These are phyloP conservation scores for Colletotrichum brevisporum DNA, from an alignment of 2,329 filamentous ascomycete genomes.

Conservation along the genomic window DNA sequence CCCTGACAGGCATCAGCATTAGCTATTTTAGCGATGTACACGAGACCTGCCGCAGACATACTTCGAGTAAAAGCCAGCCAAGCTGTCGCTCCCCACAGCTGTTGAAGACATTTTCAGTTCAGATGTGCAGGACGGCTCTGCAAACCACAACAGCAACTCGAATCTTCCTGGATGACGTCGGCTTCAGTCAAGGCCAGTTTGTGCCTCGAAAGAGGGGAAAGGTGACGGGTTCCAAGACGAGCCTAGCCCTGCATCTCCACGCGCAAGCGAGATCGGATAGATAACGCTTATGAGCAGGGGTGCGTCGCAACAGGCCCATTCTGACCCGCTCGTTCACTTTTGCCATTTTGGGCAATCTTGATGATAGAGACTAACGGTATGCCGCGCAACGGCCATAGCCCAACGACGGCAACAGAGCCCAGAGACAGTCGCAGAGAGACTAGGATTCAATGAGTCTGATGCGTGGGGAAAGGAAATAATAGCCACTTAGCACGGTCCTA, in stretches of 20 bases:
- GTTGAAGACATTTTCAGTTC: background rate
- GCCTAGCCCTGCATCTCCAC: conserved; percentile 15
- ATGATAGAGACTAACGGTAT: no score
- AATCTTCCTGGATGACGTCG: background rate
- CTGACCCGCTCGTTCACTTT: no score
- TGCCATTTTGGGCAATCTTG: no score
- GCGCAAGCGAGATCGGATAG: conserved; percentile 29
- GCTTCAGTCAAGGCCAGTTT: conserved; percentile 16
- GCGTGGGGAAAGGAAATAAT: no score
- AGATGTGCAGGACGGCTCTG: background rate
- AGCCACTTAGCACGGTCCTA: no score
- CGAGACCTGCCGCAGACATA: background rate
- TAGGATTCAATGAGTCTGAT: no score
- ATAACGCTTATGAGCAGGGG: background rate
- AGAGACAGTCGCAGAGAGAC: no score
- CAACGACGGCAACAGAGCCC: no score
- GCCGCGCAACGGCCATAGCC: no score
- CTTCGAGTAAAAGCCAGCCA: conserved; percentile 3
- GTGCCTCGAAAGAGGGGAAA: conserved; percentile 28
- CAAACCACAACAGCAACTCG: background rate
- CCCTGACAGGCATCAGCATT: background rate
- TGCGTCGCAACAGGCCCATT: background rate
- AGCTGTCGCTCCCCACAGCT: background rate
- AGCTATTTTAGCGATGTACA: background rate
- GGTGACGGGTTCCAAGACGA: conserved; percentile 13